Conservation (phyloP, 106 monocot genomes). For the Dendrobium officinale region DNA sequence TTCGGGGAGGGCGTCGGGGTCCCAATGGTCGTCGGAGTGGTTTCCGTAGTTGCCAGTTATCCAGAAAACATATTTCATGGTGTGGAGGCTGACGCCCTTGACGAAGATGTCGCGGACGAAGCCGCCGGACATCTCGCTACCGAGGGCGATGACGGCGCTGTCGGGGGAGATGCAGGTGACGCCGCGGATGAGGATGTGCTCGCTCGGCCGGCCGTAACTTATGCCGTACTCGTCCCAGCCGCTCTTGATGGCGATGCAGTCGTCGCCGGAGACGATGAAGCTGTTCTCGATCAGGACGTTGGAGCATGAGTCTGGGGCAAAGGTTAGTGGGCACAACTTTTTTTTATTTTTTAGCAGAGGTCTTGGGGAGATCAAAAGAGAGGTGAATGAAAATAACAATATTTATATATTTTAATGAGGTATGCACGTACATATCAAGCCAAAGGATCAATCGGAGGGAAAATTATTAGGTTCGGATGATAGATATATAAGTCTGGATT, state of each 20-base stretch:
- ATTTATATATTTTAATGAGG: too few species aligned
- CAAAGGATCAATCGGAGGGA: too few species aligned
- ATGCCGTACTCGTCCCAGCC: slow-evolving; percentile 98
- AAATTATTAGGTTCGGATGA: too few species aligned
- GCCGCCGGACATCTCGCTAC: slow-evolving; percentile 95
- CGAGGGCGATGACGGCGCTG: slow-evolving; percentile 77
- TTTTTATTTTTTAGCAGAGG: too few species aligned
- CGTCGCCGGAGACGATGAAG: slow-evolving; percentile 80
- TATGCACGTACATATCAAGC: too few species aligned
- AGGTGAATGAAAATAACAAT: too few species aligned
- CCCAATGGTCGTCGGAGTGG: slow-evolving; percentile 61
- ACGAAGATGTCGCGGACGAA: slow-evolving; percentile 67
- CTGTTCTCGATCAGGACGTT: slow-evolving; percentile 76
- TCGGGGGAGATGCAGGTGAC: slow-evolving; percentile 91
- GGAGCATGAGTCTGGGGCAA: slow-evolving; percentile 63
- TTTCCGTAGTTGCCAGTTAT: slow-evolving; percentile 65
- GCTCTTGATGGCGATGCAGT: slow-evolving; percentile 90
- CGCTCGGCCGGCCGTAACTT: slow-evolving; percentile 56
- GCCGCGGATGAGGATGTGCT: slow-evolving; percentile 56
- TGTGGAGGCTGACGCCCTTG: slow-evolving; percentile 43
- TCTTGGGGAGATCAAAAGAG: too few species aligned
- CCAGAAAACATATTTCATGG: slow-evolving; percentile 88
- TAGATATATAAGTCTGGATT: too few species aligned
- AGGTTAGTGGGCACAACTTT: too few species aligned
- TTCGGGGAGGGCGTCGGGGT: slow-evolving; percentile 68